Base-by-base conservation (phyloP, 768 basidiomycete species). In the Phylloporus rhodoxanthus region DNA sequence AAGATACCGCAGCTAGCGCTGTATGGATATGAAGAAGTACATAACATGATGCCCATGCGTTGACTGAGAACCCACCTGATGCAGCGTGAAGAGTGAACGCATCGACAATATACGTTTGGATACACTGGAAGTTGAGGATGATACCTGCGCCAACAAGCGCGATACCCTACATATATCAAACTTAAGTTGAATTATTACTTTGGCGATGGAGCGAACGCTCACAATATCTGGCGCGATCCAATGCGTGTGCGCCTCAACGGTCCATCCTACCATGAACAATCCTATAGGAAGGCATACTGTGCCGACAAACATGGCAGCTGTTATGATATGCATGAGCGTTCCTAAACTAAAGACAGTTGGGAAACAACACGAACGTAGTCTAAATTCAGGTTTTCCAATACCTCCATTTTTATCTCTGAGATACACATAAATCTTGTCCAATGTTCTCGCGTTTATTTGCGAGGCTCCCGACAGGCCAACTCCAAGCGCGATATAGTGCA, bases 171-270 rank as follows among this genome's bases (percentile, higher is more conserved):
- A 20, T 8, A 48, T 19, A 20, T 8, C n/a, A 11, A 20, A 20
- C 6, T 6, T 43, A 3, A 17, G 26, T 10, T 14, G 17, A 46
- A 8, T 17, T 8, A 47, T 39, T 45, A 20, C 15, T n/a, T 29
- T 13, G 42, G n/a, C 32, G 28, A 48, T 40, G 26, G 9, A 1
- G 6, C 20, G 41, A 47, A 23, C 4, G 39, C 79, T 51, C 54
- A 84, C 85, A 21, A 88, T 72, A 54, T 87, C 84, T 2, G 80
- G 75, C 0, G 70, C 81, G 42, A 90, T 80, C 89, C 89, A 92
- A 51, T 79, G 80, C 0, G 82, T 62, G 11, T 69, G 61, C 0
- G 70, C 56, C 55, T 85, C 68, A 4, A 82, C 81, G 0, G 78
- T 70, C 86, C 88, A 91, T 1, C 89, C 88, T 6, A 79, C 63